Evolutionary conservation across 1,284 basidiomycete genomes (phyloP), one percentile per base, ranked within the genome.

Genomic region (Puccinia coronata): DNA sequence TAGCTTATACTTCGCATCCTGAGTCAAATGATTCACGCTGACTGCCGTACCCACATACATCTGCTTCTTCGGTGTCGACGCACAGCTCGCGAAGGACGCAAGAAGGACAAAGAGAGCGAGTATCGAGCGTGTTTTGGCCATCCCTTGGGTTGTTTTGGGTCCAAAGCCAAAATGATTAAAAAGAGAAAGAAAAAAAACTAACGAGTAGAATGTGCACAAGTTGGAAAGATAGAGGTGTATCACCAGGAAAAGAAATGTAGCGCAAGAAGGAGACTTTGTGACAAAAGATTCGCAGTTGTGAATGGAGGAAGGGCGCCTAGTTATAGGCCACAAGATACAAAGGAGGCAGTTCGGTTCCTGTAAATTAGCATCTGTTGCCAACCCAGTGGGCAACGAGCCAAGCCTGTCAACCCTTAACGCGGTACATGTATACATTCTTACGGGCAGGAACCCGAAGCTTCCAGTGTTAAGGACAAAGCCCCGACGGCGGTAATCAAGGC

Each of bases 11-110:
- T n/a, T 53, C 69, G 41, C 2, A 49, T 71, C 49, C 49, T 71
- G 23, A 23, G 39, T 51, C 31, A 71, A 23, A 53, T 34, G 41
- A 5, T 71, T 36, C 41, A 53, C 69, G 12, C 47, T 51, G 49
- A 71, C 47, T 9, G 69, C 69, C 47, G 49, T 36, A 12, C 69
- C 69, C n/a, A 51, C 31, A 51, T 71, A 71, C 39, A 71, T 71
- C 23, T 53, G 41, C 18, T 31, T 36, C 47, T 51, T 47, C 6
- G 47, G 43, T 9, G 49, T n/a, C 18, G 69, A 49, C 9, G 36
- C 63, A 43, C 39, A 67, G 41, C 41, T 67, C 23, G 41, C 63
- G 14, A 67, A 43, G 3, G 41, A 18, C 6, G 36, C 63, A n/a
- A 67, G 20, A 25, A 67, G 63, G 20, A 67, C 25, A 4, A 39